Evolutionary conservation across 805 yeast genomes (phyloP).

Genomic region (Lipomyces lipofer): DNA sequence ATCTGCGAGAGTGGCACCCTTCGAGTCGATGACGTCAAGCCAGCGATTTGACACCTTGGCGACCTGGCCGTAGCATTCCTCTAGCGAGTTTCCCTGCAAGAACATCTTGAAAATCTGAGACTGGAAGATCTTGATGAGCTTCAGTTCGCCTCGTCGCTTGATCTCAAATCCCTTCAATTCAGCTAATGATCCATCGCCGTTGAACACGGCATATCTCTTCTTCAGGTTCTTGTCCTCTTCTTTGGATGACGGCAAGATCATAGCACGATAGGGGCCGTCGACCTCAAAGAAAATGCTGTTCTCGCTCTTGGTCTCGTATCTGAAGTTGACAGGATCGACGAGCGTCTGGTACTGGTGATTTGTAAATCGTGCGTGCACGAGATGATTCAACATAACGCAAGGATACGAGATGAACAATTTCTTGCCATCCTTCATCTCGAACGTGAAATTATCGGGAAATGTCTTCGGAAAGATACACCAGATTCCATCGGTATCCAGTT

Average conservation of each 20-base stretch:
- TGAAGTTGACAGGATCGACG: slow-evolving; percentile 64
- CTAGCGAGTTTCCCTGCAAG: slow-evolving; percentile 77
- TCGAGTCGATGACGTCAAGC: slow-evolving; percentile 88
- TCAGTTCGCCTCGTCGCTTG: slow-evolving; percentile 94
- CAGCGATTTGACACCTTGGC: slow-evolving; percentile 93
- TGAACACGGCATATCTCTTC: slow-evolving; percentile 95
- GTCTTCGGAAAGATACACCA: slow-evolving; percentile 97
- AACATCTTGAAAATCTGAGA: slow-evolving; percentile 90
- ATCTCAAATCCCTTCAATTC: slow-evolving; percentile 96
- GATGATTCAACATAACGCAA: slow-evolving; percentile 91
- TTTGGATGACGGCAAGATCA: slow-evolving; percentile 94
- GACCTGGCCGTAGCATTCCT: slow-evolving; percentile 81
- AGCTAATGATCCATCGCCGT: slow-evolving; percentile 88
- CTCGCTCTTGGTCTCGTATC: slow-evolving; percentile 78
- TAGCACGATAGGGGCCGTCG: slow-evolving; percentile 97
- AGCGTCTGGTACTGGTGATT: slow-evolving; percentile 92
- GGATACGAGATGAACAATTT: slow-evolving; percentile 81
- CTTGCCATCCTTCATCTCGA: slow-evolving; percentile 75
- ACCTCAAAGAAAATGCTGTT: slow-evolving; percentile 97
- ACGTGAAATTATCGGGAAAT: slow-evolving; percentile 84
- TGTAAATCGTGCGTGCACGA: slow-evolving; percentile 88
- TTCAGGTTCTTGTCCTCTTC: slow-evolving; percentile 97
- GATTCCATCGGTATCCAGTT: slow-evolving; percentile 97
- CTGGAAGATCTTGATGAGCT: slow-evolving; percentile 90
- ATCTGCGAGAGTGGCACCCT: slow-evolving; percentile 84